Conservation (phyloP, 257 asterid genomes). For the Marsdenia floribunda region DNA sequence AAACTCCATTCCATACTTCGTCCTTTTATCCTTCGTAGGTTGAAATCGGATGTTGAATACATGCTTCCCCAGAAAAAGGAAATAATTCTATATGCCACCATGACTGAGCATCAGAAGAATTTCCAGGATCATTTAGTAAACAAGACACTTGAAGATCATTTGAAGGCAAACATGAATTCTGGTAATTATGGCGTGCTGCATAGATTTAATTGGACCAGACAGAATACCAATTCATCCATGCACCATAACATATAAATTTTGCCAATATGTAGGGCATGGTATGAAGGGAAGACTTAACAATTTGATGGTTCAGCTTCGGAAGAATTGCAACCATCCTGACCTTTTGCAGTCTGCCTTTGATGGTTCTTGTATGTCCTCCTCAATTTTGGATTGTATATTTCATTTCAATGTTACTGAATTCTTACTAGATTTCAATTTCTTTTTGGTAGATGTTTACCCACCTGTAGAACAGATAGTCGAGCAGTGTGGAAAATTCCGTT, state of each 20-base stretch:
- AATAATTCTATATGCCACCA: constrained; percentile 77
- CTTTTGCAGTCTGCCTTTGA: constrained; percentile 81
- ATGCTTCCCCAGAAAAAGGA: constrained; percentile 94
- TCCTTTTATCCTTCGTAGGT: constrained; percentile 90
- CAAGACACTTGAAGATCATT: constrained; percentile 65
- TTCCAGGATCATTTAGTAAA: constrained; percentile 85
- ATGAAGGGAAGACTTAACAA: constrained; percentile 72
- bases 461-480: constrained; percentile 80
- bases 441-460: constrained; percentile 56
- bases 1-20: constrained; percentile 92
- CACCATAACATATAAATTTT: constrained; percentile 6
- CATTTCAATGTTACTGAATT: constrained; percentile 3
- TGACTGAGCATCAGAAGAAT: constrained; percentile 80
- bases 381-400: constrained; percentile 11
- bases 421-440: constrained; percentile 11
- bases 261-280: constrained; percentile 54
- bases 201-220: background rate
- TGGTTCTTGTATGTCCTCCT: constrained; percentile 66
- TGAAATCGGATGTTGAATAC: constrained; percentile 88
- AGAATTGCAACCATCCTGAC: constrained; percentile 97
- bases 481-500: constrained; percentile 89
- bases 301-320: constrained; percentile 91
- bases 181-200: constrained; percentile 34
- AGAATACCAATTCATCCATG: background rate
- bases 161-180: constrained; percentile 34